Conservation (phyloP, 2,329 filamentous ascomycete genomes). For the Ophiocordyceps camponoti-floridani region DNA sequence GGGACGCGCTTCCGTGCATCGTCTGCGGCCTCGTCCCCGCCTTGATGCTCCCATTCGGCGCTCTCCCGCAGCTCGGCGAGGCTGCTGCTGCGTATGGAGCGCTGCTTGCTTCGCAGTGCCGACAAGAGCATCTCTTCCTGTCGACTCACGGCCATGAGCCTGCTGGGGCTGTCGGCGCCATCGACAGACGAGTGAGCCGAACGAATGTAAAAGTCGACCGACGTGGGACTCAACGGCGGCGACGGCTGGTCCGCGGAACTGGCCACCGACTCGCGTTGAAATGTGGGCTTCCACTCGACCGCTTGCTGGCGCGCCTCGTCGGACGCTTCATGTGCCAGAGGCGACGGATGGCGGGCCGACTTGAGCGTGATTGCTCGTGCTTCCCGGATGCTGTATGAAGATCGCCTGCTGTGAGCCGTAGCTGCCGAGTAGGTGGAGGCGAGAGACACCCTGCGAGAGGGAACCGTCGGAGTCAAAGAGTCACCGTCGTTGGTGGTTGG, state of each 20-base stretch:
- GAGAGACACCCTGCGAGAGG: slow-evolving; percentile 12
- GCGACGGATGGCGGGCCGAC: slow-evolving; percentile 10
- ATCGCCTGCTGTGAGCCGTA: slow-evolving; percentile 13
- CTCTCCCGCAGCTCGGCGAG: slow-evolving; percentile 23
- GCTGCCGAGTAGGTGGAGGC: slow-evolving; percentile 19
- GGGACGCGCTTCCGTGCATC: slow-evolving; percentile 2
- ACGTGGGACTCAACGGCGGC: slow-evolving; percentile 32
- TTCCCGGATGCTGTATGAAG: slow-evolving; percentile 17
- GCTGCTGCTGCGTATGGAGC: slow-evolving; percentile 31
- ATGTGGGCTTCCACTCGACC: neutral
- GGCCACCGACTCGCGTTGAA: slow-evolving; percentile 6
- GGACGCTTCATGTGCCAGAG: slow-evolving; percentile 7
- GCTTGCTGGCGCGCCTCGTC: neutral
- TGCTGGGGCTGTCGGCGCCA: slow-evolving; percentile 12
- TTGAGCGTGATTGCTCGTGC: slow-evolving; percentile 20
- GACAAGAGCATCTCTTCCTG: slow-evolving; percentile 41
- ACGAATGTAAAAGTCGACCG: slow-evolving; percentile 28
- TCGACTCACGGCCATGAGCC: slow-evolving; percentile 38
- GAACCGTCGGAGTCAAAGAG: slow-evolving; percentile 5
- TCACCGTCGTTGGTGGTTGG: neutral
- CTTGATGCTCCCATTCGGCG: neutral
- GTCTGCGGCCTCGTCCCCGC: neutral
- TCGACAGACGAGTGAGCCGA: slow-evolving; percentile 19
- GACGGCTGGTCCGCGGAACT: slow-evolving; percentile 23
- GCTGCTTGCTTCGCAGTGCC: slow-evolving; percentile 36